Conservation (phyloP, 768 basidiomycete genomes). For the Brasilioporus rufonigricans region DNA sequence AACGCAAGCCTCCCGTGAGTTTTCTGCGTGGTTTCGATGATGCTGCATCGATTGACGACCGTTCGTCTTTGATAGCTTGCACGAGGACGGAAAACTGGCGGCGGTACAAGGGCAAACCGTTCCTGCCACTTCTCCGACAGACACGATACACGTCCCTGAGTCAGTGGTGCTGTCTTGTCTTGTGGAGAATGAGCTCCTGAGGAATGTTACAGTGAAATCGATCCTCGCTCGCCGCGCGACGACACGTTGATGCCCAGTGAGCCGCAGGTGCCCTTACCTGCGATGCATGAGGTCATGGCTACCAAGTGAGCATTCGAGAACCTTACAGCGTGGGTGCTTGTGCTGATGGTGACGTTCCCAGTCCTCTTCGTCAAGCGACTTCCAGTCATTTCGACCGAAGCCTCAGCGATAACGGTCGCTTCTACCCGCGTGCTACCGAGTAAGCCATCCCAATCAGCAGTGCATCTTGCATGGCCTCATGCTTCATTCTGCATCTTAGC, state of each 20-base stretch:
- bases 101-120: conserved; percentile 8
- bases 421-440: conserved; percentile 20
- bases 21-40: background rate
- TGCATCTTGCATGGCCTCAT: background rate
- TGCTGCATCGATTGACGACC: background rate
- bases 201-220: conserved; percentile 11
- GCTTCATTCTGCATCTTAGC: conserved; percentile 28
- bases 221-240: conserved; percentile 34
- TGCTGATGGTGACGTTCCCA: conserved; percentile 3
- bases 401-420: conserved; percentile 12
- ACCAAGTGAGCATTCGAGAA: conserved; percentile 12
- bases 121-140: conserved; percentile 23
- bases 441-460: conserved; percentile 10
- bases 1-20: conserved; percentile 20
- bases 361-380: conserved; percentile 15
- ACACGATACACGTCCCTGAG: conserved; percentile 32
- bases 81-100: conserved; percentile 25
- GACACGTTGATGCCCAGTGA: conserved; percentile 25
- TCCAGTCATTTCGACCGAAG: conserved; percentile 20
- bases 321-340: no score
- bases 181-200: background rate
- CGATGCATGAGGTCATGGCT: conserved; percentile 35
- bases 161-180: conserved; percentile 5
- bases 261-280: conserved; percentile 31
- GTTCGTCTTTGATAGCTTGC: conserved; percentile 8